These are phyloP conservation scores for Diatrype stigma DNA, from an alignment of 2,329 filamentous ascomycete species.

Conservation along the genomic window DNA sequence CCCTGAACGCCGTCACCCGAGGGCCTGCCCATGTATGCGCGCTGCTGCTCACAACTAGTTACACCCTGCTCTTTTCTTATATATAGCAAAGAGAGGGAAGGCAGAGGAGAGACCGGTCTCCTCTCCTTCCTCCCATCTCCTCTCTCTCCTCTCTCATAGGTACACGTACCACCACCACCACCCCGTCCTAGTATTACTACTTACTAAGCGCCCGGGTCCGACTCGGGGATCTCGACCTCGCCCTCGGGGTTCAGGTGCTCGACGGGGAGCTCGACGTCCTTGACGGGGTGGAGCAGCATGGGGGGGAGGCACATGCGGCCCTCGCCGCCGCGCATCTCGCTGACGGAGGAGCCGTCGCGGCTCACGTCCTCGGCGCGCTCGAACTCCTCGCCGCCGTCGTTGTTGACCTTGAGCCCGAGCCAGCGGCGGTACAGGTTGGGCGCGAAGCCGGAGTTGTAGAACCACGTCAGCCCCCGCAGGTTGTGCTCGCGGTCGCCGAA, in stretches of 20 bases:
- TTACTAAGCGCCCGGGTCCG: conserved; percentile 44
- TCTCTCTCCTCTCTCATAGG: too few relatives aligned
- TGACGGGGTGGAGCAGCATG: conserved; percentile 86
- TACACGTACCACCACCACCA: too few relatives aligned
- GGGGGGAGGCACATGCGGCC: conserved; percentile 88
- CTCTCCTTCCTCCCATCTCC: too few relatives aligned
- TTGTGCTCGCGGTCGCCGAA: conserved; percentile 88
- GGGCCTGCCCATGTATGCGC: too few relatives aligned
- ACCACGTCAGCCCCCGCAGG: conserved; percentile 83
- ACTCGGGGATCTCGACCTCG: conserved; percentile 41
- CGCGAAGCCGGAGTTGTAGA: conserved; percentile 82
- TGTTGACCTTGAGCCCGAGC: conserved; percentile 77
- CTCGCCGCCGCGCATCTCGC: conserved; percentile 61
- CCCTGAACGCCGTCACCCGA: too few relatives aligned
- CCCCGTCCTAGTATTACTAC: too few relatives aligned
- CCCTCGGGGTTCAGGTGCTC: conserved; percentile 47
- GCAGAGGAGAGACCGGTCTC: too few relatives aligned
- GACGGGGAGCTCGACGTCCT: conserved; percentile 65
- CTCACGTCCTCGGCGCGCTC: conserved; percentile 56
- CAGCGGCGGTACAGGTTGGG: conserved; percentile 79
- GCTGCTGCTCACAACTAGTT: too few relatives aligned
- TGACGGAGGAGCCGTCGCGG: conserved; percentile 45
- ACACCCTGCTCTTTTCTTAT: too few relatives aligned
- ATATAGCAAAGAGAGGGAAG: too few relatives aligned
- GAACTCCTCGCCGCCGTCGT: conserved; percentile 73